A percentile compares a stretch with the other conserved stretches of the same genome.
Evolutionary conservation across 306 rosid genomes (phyloP).

Genomic region (Sechiopsis laciniata): DNA sequence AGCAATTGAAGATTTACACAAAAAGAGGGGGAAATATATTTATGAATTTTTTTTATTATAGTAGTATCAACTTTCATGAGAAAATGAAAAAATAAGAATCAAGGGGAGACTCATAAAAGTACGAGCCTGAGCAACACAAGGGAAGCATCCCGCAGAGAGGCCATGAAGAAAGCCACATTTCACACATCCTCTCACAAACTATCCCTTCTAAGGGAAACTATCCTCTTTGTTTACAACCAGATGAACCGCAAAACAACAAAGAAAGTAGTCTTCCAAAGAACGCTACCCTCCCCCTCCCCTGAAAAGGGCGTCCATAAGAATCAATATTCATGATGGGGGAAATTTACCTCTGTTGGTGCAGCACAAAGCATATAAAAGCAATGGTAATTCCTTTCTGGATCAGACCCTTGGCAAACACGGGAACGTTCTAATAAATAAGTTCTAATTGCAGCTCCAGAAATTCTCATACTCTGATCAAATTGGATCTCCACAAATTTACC

Average conservation of each 20-base stretch:
- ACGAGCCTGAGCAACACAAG: background rate
- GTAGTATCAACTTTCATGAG: background rate
- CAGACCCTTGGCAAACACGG: constrained; percentile 95
- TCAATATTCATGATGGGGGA: background rate
- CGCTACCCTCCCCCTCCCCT: background rate
- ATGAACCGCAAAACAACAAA: background rate
- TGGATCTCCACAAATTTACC: constrained; percentile 99
- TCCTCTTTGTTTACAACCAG: background rate
- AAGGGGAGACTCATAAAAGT: background rate
- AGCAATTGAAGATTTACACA: background rate
- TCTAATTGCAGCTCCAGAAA: constrained; percentile 97
- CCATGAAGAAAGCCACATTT: background rate
- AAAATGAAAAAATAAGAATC: background rate
- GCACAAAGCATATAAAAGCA: constrained; percentile 98
- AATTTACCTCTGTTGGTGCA: constrained; percentile 72
- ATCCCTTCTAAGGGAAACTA: background rate
- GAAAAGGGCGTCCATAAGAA: background rate
- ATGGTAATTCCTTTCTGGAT: constrained; percentile 96
- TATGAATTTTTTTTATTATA: background rate
- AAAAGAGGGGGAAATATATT: background rate
- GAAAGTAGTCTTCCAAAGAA: background rate
- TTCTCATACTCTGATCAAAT: constrained; percentile 71
- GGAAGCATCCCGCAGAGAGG: background rate
- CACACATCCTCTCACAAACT: background rate
- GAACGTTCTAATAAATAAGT: constrained; percentile 84